Conservation (phyloP, 768 basidiomycete genomes). For the Xerocomellus intermedius region DNA sequence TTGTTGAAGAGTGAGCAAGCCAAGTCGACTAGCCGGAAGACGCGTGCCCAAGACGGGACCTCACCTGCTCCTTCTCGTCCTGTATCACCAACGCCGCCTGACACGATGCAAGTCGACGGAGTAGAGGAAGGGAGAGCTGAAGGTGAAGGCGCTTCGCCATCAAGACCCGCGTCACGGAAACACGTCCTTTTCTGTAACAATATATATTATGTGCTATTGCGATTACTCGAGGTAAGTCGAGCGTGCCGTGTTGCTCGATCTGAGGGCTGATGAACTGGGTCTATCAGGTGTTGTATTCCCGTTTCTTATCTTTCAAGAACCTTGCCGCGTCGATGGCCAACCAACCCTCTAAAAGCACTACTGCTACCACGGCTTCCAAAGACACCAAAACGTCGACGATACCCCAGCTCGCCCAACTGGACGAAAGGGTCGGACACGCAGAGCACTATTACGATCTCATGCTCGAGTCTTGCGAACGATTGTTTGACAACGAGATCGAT, state of each 20-base stretch:
- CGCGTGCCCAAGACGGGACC: conserved; percentile 50
- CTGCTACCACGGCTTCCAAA: conserved; percentile 16
- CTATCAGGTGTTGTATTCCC: conserved; percentile 73
- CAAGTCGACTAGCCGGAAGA: conserved; percentile 62
- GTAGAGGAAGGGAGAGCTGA: conserved; percentile 29
- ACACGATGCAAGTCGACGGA: conserved; percentile 37
- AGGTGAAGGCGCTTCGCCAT: conserved; percentile 17
- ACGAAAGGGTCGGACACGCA: conserved; percentile 43
- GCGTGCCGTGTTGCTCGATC: neutral
- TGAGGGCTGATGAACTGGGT: neutral
- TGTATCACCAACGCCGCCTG: conserved; percentile 57
- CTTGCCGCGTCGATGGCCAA: conserved; percentile 50
- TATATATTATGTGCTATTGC: conserved; percentile 79
- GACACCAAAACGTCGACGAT: conserved; percentile 31
- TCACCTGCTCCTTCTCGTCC: conserved; percentile 59
- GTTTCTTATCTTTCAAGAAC: conserved; percentile 77
- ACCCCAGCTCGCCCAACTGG: conserved; percentile 28
- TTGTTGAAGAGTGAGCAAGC: conserved; percentile 81
- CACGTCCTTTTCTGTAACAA: conserved; percentile 86
- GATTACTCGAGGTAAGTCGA: conserved; percentile 76
- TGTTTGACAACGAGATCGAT: conserved; percentile 94
- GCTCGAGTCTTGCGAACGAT: conserved; percentile 81
- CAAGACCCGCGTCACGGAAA: conserved; percentile 41
- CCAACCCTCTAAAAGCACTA: conserved; percentile 11
- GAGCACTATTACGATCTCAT: conserved; percentile 79